phyloP scores from a whole-genome alignment of 352 stramenopile species.

The Pythium aquatile region DNA sequence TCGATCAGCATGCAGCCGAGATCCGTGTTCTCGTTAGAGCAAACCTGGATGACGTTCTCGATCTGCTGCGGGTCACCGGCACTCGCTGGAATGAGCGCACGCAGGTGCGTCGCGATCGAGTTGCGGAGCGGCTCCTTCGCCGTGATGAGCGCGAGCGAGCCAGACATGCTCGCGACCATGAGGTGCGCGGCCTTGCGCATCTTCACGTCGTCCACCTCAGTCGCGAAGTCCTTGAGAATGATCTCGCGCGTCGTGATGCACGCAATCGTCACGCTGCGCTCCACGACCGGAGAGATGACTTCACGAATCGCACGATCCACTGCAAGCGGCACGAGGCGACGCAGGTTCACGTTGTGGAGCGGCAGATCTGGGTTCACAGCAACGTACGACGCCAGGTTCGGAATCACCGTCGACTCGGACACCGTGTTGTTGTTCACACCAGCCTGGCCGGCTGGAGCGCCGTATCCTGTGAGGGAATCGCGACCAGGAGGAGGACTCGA shows the following conservation, averaged over 20 bases:
- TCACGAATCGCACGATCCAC: slow-evolving; percentile 98
- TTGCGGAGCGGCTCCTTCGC: slow-evolving; percentile 97
- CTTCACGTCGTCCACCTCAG: slow-evolving; percentile 92
- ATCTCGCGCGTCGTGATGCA: slow-evolving; percentile 98
- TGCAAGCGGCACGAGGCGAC: slow-evolving; percentile 95
- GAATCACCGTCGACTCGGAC: slow-evolving; percentile 96
- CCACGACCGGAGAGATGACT: slow-evolving; percentile 98
- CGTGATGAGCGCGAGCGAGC: slow-evolving; percentile 97
- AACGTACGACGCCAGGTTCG: slow-evolving; percentile 97
- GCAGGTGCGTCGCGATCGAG: slow-evolving; percentile 96
- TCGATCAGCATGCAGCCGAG: slow-evolving; percentile 99
- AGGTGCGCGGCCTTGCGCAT: slow-evolving; percentile 97
- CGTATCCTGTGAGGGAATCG: slow-evolving; percentile 30
- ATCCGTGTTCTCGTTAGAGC: slow-evolving; percentile 98
- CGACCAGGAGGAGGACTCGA: slow-evolving; percentile 48
- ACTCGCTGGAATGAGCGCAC: slow-evolving; percentile 87
- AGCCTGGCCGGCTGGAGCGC: slow-evolving; percentile 1
- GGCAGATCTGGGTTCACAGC: slow-evolving; percentile 96
- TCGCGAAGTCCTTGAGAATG: slow-evolving; percentile 99
- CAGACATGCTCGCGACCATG: slow-evolving; percentile 98
- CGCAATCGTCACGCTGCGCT: slow-evolving; percentile 98
- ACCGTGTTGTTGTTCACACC: slow-evolving; percentile 29
- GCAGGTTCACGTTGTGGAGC: slow-evolving; percentile 92
- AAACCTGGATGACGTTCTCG: slow-evolving; percentile 97
- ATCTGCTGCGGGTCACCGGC: slow-evolving; percentile 90